Evolutionary conservation across 768 basidiomycete species (phyloP), one percentile per base, ranked within the genome.

Genomic region (Imleria badia): DNA sequence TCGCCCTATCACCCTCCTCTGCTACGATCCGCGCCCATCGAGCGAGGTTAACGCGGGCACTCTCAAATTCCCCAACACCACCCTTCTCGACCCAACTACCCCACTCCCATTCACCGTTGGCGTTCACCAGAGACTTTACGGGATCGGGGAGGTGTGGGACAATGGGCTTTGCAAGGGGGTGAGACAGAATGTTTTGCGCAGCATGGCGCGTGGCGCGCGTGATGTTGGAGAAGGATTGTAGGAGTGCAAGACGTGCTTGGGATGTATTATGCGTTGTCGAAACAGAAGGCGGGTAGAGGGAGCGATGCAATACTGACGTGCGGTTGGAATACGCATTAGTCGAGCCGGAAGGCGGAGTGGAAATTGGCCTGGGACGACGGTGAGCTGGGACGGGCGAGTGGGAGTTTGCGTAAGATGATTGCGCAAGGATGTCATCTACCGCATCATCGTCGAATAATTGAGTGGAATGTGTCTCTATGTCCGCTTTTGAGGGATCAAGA

Each of bases 11-110:
- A 17, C 97, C 97, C 68, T 98, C 97, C 71, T 99, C 97, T 2
- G 97, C 97, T 1, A 98, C 97, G 54, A 94, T 89, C 46, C 95
- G 80, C 5, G 97, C 97, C 97, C 97, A 99, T 31, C 92, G 80
- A 11, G 97, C 97, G 10, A 99, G 82, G 69, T 98, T 98, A 8
- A 98, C 91, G 6, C 95, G 80, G 1, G 97, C 97, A 55, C 91
- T 91, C 73, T 98, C 97, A 68, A 96, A 98, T 68, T 97, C 94
- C 7, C 93, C 94, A 3, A 97, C 91, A 1, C 94, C 90, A 33
- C 91, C 87, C 66, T 90, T 90, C 70, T 94, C 92, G 0, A 92
- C 90, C 91, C 91, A 93, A 60, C 90, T 91, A 5, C 90, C 86
- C 88, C 94, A 96, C 63, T 96, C 90, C 74, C 86, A 85, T 67